Evolutionary conservation across 345 rosid species (phyloP), one percentile per base, ranked within the genome.

Genomic region (Euphorbia pulcherrima): DNA sequence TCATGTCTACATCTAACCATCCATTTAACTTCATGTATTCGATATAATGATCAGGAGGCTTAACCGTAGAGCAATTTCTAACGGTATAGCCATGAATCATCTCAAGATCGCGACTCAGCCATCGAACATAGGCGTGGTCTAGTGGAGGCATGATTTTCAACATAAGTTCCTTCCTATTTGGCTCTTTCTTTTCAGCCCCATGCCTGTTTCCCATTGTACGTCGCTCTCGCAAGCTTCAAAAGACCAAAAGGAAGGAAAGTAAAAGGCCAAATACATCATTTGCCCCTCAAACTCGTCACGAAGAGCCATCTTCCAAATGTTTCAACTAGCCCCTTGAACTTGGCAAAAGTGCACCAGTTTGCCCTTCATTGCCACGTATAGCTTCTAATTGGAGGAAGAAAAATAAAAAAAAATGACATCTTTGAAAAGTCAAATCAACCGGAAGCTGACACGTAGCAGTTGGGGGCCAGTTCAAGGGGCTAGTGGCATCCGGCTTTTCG

Each of bases 41-140:
- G 5, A 83, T 69, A 75, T 89, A 89, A 51, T 75, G 88, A 77
- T 89, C 94, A 0, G 92, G 96, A 20, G 97, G 96, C 65, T 79
- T 80, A 60, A 92, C 76, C 0, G 92, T 74, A 8, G 74, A 70
- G 27, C 77, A 75, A 44, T 83, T 83, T 71, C 60, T 84, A 0
- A 87, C 83, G 41, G 70, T 75, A 69, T 81, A 82, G 60, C 90
- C 83, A 18, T 85, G 90, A 77, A 85, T 75, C 80, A 83, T 89
- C 72, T 85, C 84, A 9, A 92, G 80, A 78, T 89, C 96, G 65
- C 90, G 86, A 2, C 85, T 78, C 47, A 92, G 92, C 96, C 96
- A 92, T 53, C 86, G 86, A 6, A 82, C 39, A 61, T 81, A 86
- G 67, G 78, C 81, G 52, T 6, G 85, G 74, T 89, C 96, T 71